Base-by-base conservation (phyloP, 768 basidiomycete genomes). In the Naganishia antarctica region DNA sequence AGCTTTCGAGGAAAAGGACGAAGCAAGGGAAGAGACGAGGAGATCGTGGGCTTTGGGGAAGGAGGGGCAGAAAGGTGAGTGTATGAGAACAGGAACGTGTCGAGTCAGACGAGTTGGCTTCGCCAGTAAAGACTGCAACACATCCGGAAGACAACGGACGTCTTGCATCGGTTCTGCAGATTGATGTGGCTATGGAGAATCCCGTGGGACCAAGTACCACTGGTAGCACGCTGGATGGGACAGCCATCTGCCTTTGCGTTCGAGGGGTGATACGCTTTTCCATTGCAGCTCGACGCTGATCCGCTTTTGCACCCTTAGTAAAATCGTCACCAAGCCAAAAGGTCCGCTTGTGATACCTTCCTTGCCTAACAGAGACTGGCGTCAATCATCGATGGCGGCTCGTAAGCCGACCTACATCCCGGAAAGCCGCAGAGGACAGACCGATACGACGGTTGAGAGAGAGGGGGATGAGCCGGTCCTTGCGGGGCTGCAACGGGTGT, bases 291-390 rank as follows among this genome's bases (percentile, higher is more conserved):
- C n/a, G n/a, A n/a, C n/a, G n/a, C n/a, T n/a, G n/a, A n/a, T n/a
- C n/a, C n/a, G n/a, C 58, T 18, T 46, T 47, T 29, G 64, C 67
- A 87, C 67, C 67, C 70, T 61, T 70, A 86, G 83, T 61, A 43
- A 47, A 62, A 79, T 81, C 61, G 81, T 79, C 44, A 81, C 81
- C 66, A 80, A 74, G 57, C 78, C 82, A 12, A 74, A 83, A 43
- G 83, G 80, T 4, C 89, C 89, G 0, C 82, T 96, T 9, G 85
- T 96, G 40, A 98, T 99, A 47, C 86, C 93, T 16, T 81, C 90
- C 0, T 80, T 90, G 47, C 81, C 90, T 70, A 94, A 97, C 72
- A 83, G 85, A 28, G 93, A 99, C 74, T 99, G 94, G 94, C 81
- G 90, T 44, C 66, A 74, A 45, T 68, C 70, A 1, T 70, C 71